These are phyloP conservation scores for Suillus americanus DNA, from an alignment of 768 basidiomycete species.

Conservation along the genomic window DNA sequence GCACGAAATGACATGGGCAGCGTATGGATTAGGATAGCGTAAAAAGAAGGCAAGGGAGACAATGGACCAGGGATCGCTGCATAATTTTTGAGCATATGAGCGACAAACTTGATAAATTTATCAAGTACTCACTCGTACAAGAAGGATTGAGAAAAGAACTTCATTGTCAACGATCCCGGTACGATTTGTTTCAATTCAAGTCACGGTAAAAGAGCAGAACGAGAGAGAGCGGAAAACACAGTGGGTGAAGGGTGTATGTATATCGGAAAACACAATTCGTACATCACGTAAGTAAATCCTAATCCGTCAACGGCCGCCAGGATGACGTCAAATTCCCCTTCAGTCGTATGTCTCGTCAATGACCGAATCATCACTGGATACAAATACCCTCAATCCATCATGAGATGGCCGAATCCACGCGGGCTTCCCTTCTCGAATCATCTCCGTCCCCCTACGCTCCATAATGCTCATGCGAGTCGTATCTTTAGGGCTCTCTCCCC, in stretches of 20 bases:
- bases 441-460: conserved; percentile 42
- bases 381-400: conserved; percentile 65
- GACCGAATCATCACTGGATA: conserved; percentile 42
- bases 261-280: background rate
- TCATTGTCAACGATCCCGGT: conserved; percentile 47
- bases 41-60: conserved; percentile 93
- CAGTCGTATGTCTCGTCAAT: conserved; percentile 52
- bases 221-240: background rate
- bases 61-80: conserved; percentile 90
- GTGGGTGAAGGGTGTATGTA: background rate
- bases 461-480: conserved; percentile 26
- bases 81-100: conserved; percentile 16
- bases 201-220: background rate
- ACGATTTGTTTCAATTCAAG: background rate
- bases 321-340: background rate
- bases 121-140: conserved; percentile 52
- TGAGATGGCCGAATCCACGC: conserved; percentile 72
- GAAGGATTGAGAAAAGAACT: conserved; percentile 55
- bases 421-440: conserved; percentile 46
- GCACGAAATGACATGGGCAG: conserved; percentile 90
- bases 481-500: conserved; percentile 29
- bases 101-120: background rate
- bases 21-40: conserved; percentile 94
- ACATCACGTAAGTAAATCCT: conserved; percentile 9
- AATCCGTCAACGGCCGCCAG: background rate